Conservation (phyloP, 305 asterid genomes). For the Fraxinus angustifolia region DNA sequence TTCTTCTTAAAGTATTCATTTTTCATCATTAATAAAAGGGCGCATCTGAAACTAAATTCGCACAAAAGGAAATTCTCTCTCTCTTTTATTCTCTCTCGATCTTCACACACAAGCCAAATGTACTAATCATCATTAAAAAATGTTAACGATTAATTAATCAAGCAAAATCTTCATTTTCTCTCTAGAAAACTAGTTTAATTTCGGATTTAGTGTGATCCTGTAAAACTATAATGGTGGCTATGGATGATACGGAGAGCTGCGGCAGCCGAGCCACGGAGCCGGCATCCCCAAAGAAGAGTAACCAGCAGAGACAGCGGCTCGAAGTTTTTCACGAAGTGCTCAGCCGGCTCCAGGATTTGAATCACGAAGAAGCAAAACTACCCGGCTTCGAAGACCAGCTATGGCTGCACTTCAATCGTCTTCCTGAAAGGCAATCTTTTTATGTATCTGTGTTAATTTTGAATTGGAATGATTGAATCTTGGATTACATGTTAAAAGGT, state of each 20-base stretch:
- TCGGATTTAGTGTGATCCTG: not conserved
- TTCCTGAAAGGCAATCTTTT: constrained; percentile 29
- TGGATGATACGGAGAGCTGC: constrained; percentile 51
- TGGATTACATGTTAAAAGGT: not conserved
- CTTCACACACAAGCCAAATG: not conserved
- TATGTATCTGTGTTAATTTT: not conserved
- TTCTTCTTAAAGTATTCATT: not conserved
- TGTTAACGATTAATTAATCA: not conserved
- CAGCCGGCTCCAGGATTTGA: constrained; percentile 40
- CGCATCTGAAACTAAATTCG: not conserved
- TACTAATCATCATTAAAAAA: not conserved
- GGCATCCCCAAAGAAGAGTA: constrained; percentile 35
- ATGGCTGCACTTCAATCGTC: constrained; percentile 51
- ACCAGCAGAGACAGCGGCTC: constrained; percentile 31
- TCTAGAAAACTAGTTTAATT: not conserved
- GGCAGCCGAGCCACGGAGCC: constrained; percentile 47
- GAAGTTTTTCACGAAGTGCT: constrained; percentile 43
- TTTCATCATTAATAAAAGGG: not conserved
- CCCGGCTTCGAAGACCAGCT: constrained; percentile 53
- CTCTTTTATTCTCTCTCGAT: not conserved
- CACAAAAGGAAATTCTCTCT: not conserved
- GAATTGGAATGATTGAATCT: not conserved
- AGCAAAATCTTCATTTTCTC: not conserved
- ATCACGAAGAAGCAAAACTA: constrained; percentile 36
- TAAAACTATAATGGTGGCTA: constrained; percentile 28